Percentiles rank a stretch among this genome's conserved stretches.
phyloP scores from a whole-genome alignment of 495 filamentous ascomycete genomes.

The Neurospora sp. region DNA sequence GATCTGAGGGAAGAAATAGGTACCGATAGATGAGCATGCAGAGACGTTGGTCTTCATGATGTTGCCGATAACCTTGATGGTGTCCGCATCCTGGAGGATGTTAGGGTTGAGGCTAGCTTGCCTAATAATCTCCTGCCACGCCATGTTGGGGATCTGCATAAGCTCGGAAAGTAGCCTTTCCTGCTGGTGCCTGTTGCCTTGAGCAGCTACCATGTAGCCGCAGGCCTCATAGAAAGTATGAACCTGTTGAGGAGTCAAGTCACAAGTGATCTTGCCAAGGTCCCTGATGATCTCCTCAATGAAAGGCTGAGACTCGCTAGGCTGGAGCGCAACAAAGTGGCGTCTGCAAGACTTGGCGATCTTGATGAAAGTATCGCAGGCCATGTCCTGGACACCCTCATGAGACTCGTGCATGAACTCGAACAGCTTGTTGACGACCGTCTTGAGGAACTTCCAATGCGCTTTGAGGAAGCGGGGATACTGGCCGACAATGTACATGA shows the following conservation, averaged over 20 bases:
- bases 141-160: conserved; percentile 85
- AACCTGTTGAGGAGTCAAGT: conserved; percentile 91
- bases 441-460: conserved; percentile 99
- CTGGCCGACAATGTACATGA: conserved; percentile 99
- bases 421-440: conserved; percentile 98
- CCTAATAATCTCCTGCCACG: conserved; percentile 90
- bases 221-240: conserved; percentile 99
- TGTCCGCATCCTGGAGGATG: conserved; percentile 80
- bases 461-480: conserved; percentile 97
- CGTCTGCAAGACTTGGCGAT: conserved; percentile 96
- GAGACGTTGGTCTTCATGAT: conserved; percentile 99
- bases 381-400: conserved; percentile 99
- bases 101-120: conserved; percentile 70
- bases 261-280: conserved; percentile 87
- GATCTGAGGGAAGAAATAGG: conserved; percentile 98
- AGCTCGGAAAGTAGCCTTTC: conserved; percentile 85
- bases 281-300: conserved; percentile 98
- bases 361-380: conserved; percentile 99
- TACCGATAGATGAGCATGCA: conserved; percentile 88
- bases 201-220: conserved; percentile 97
- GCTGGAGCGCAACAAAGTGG: conserved; percentile 93
- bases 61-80: conserved; percentile 96
- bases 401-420: conserved; percentile 99
- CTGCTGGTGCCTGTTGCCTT: conserved; percentile 84
- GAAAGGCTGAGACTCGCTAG: conserved; percentile 89